A percentile compares a stretch with the other conserved stretches of the same genome.
phyloP scores from a whole-genome alignment of 75 land plant genomes.

The Azolla pinnata region DNA sequence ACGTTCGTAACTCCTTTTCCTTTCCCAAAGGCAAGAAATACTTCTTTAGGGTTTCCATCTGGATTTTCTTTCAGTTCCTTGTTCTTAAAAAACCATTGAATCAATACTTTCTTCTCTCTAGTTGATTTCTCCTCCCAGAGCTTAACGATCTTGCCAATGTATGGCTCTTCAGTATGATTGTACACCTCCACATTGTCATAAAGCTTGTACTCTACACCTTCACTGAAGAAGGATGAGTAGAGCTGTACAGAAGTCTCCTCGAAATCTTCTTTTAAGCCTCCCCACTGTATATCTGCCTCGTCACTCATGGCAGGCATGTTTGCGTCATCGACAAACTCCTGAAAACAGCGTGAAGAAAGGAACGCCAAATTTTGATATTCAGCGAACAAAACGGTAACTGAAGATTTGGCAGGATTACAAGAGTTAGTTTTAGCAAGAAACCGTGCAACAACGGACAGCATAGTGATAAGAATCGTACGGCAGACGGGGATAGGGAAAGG shows the following conservation, averaged over 20 bases:
- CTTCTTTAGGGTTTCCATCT: slow-evolving; percentile 13
- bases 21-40: slow-evolving; percentile 11
- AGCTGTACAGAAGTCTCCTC: slow-evolving; percentile 2
- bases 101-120: slow-evolving; percentile 35
- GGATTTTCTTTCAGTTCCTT: slow-evolving; percentile 32
- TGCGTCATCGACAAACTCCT: too few species aligned
- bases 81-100: slow-evolving; percentile 59
- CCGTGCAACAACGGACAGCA: too few species aligned
- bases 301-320: too few species aligned
- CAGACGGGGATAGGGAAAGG: too few species aligned
- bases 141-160: slow-evolving; percentile 57
- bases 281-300: slow-evolving; percentile 4
- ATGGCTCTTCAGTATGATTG: slow-evolving; percentile 34
- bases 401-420: too few species aligned
- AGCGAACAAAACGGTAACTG: too few species aligned
- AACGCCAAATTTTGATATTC: too few species aligned
- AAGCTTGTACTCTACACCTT: slow-evolving; percentile 37
- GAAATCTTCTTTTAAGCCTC: neutral
- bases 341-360: too few species aligned
- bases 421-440: too few species aligned
- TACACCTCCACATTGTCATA: slow-evolving; percentile 47
- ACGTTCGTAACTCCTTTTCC: slow-evolving; percentile 7
- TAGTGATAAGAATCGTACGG: too few species aligned
- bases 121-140: slow-evolving; percentile 35
- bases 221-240: slow-evolving; percentile 55